Conservation (phyloP, 139 green algal species). For the Bryopsis sp. region DNA sequence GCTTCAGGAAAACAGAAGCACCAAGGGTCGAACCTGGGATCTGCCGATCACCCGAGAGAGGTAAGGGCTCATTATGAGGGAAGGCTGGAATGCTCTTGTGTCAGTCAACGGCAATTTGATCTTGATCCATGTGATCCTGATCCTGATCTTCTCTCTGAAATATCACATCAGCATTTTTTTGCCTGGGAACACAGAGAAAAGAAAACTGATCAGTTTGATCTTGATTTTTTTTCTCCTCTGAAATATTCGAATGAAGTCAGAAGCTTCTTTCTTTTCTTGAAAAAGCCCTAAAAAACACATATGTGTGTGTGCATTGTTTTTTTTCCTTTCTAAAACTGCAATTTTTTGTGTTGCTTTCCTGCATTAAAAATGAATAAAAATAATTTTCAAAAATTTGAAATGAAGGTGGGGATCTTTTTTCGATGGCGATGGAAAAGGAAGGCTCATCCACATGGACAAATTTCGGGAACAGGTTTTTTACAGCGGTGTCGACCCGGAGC, state of each 20-base stretch:
- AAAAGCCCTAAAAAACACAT: too few species aligned
- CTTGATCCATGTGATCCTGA: too few species aligned
- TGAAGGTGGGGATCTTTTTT: too few species aligned
- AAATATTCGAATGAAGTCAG: background rate
- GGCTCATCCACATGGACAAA: slow-evolving; percentile 36
- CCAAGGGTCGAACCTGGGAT: background rate
- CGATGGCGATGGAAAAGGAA: slow-evolving; percentile 37
- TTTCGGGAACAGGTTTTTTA: slow-evolving; percentile 52
- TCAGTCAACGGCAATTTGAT: too few species aligned
- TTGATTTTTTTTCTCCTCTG: background rate
- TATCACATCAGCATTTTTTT: too few species aligned
- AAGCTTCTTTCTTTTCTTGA: background rate
- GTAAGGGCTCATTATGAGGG: too few species aligned
- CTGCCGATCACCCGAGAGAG: too few species aligned
- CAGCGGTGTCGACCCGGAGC: slow-evolving; percentile 42
- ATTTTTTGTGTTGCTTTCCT: background rate
- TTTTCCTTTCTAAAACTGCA: background rate
- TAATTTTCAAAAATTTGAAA: slow-evolving; percentile 30
- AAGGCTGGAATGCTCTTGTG: too few species aligned
- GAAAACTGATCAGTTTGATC: too few species aligned
- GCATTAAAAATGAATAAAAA: background rate
- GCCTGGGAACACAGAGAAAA: too few species aligned
- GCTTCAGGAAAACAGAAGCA: background rate
- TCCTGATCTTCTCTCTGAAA: too few species aligned
- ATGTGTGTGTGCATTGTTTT: too few species aligned